phyloP scores from a whole-genome alignment of 306 rosid species.

The Amphicarpaea edgeworthii region DNA sequence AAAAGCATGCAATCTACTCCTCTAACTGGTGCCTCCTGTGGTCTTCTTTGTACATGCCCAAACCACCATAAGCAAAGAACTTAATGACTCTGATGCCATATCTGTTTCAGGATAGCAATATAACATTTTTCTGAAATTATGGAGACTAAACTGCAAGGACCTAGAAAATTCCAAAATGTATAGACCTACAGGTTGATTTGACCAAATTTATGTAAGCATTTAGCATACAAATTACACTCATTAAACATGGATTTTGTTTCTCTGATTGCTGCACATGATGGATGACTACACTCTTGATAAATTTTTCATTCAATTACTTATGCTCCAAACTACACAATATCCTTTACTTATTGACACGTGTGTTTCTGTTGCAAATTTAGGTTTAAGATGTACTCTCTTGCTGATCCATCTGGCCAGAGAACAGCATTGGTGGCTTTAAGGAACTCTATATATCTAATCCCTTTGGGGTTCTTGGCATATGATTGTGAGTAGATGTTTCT shows the following conservation, averaged over 20 bases:
- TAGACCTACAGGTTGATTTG: slow-evolving; percentile 18
- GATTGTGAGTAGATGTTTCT: slow-evolving; percentile 77
- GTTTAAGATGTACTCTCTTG: slow-evolving; percentile 91
- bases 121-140: neutral
- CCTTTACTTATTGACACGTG: slow-evolving; percentile 24
- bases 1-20: too few species aligned
- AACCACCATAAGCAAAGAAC: too few species aligned
- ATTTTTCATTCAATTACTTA: slow-evolving; percentile 13
- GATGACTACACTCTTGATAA: slow-evolving; percentile 14
- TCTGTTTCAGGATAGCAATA: slow-evolving; percentile 5
- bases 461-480: slow-evolving; percentile 93
- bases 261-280: slow-evolving; percentile 25
- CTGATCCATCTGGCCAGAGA: slow-evolving; percentile 83
- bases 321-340: neutral
- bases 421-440: slow-evolving; percentile 89
- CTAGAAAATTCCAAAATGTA: neutral
- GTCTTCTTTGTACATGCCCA: too few species aligned
- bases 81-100: neutral
- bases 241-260: slow-evolving; percentile 1
- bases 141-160: neutral
- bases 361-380: slow-evolving; percentile 54
- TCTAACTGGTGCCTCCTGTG: too few species aligned
- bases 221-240: neutral
- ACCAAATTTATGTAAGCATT: slow-evolving; percentile 7
- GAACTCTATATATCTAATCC: slow-evolving; percentile 85